Percentiles rank a stretch among this genome's conserved stretches.
Evolutionary conservation across 257 asterid species (phyloP).

Genomic region (Ophiorrhiza pumila): DNA sequence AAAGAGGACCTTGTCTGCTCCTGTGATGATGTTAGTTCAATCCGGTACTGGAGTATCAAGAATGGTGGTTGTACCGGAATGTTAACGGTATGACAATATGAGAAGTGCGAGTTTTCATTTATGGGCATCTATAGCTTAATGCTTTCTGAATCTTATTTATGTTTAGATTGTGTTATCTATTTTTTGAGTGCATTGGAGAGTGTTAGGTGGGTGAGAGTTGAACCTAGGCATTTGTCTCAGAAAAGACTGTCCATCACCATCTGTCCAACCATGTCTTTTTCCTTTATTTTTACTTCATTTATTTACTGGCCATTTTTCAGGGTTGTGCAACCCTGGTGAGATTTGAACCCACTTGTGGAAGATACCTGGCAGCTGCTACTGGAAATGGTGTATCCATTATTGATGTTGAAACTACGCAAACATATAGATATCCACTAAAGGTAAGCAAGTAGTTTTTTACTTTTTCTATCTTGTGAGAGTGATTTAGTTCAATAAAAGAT

Average conservation of each 20-base stretch:
- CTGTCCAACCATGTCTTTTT: not conserved
- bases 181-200: not conserved
- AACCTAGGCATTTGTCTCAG: not conserved
- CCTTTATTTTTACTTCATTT: not conserved
- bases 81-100: constrained; percentile 19
- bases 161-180: not conserved
- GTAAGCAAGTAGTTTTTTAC: constrained; percentile 12
- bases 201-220: not conserved
- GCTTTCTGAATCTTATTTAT: not conserved
- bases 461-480: not conserved
- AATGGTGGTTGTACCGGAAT: constrained; percentile 34
- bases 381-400: constrained; percentile 30
- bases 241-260: not conserved
- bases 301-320: constrained; percentile 20
- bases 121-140: not conserved
- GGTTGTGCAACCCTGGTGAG: constrained; percentile 34
- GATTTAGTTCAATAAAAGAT: not conserved
- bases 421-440: constrained; percentile 25
- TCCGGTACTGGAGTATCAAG: constrained; percentile 37
- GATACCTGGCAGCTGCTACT: constrained; percentile 32
- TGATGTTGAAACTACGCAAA: constrained; percentile 35
- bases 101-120: not conserved
- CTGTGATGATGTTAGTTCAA: constrained; percentile 25
- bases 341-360: constrained; percentile 35
- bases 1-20: constrained; percentile 34